Percentiles rank a stretch among this genome's conserved stretches.
Evolutionary conservation across 2,329 filamentous ascomycete species (phyloP).

Genomic region (Alternaria infectoria): DNA sequence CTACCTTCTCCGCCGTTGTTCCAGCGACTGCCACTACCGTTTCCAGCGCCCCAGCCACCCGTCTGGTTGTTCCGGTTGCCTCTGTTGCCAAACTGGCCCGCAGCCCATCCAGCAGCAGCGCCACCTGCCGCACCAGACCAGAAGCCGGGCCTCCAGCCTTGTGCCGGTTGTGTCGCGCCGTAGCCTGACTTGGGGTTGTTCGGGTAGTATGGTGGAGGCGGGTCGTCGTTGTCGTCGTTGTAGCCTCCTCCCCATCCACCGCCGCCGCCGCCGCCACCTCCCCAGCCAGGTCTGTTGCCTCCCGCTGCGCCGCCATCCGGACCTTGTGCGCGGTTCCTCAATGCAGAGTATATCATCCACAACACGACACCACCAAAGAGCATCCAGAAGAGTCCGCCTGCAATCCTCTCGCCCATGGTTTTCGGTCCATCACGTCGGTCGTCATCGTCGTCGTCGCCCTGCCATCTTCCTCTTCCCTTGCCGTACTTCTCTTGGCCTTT

Average conservation of each 20-base stretch:
- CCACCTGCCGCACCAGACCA: slow-evolving; percentile 74
- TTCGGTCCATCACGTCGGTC: slow-evolving; percentile 49
- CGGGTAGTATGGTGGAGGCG: slow-evolving; percentile 57
- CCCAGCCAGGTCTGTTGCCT: slow-evolving; percentile 42
- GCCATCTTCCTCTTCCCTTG: slow-evolving; percentile 52
- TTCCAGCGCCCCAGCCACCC: slow-evolving; percentile 39
- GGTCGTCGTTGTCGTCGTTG: slow-evolving; percentile 51
- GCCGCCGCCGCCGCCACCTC: slow-evolving; percentile 52
- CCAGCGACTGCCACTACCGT: slow-evolving; percentile 40
- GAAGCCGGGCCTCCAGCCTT: slow-evolving; percentile 74
- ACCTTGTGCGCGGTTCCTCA: slow-evolving; percentile 37
- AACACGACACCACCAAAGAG: slow-evolving; percentile 65
- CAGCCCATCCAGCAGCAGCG: slow-evolving; percentile 71
- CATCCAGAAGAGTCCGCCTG: slow-evolving; percentile 62
- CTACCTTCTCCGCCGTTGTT: slow-evolving; percentile 48
- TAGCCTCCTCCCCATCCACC: slow-evolving; percentile 48
- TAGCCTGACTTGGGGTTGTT: slow-evolving; percentile 32
- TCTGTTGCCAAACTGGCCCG: slow-evolving; percentile 52
- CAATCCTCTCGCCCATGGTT: slow-evolving; percentile 38
- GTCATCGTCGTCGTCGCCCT: slow-evolving; percentile 46
- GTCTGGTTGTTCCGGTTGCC: slow-evolving; percentile 51
- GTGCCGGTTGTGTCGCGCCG: slow-evolving; percentile 41
- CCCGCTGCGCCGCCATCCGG: slow-evolving; percentile 30
- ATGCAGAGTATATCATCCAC: slow-evolving; percentile 69
- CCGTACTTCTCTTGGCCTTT: slow-evolving; percentile 76